Evolutionary conservation across 2,329 filamentous ascomycete species (phyloP), one percentile per base, ranked within the genome.

Genomic region (Juglanconis sp.): DNA sequence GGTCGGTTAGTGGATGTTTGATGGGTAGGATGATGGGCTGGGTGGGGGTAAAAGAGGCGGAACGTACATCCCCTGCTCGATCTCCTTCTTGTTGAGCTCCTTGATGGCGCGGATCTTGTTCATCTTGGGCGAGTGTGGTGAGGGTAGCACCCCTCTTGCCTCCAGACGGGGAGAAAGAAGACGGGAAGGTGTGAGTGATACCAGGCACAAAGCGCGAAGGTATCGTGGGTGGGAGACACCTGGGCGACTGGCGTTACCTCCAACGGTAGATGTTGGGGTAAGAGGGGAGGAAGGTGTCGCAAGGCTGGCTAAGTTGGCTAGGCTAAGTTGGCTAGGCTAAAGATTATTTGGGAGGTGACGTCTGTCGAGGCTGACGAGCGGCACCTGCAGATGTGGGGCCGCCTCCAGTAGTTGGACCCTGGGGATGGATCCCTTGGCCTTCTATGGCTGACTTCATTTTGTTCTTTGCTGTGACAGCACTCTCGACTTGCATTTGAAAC

Each of bases 81-180:
- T 90, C 76, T 99, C 95, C 67, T 88, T 88, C 79, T 95, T 92
- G 74, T 99, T 99, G 62, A 99, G 89, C 73, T 89, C 87, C 74
- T 96, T 91, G 63, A 97, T 95, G 61, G 92, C 88, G 68, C 92
- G 90, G 67, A 99, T 95, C 67, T 91, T 89, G 73, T 99, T 97
- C 95, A 99, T 99, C 34, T 66, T 79, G 69, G 55, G 17, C 50
- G 48, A 24, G 24, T 24, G 40, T 35, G 32, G 51, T 32, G 58
- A 55, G 51, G 40, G 4, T 31, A 17, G 46, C 46, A 24, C 46
- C 31, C 9, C 30, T 40, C 31, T n/a, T 35, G 35, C 46, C 8
- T 44, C 34, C 3, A 15, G 46, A 13, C 3, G 4, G 7, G 15
- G 36, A 32, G 17, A 5, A 34, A 51, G 11, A 15, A 24, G 31